Base-by-base conservation (phyloP, 2,329 filamentous ascomycete species). In the Hypomyces rosellus region DNA sequence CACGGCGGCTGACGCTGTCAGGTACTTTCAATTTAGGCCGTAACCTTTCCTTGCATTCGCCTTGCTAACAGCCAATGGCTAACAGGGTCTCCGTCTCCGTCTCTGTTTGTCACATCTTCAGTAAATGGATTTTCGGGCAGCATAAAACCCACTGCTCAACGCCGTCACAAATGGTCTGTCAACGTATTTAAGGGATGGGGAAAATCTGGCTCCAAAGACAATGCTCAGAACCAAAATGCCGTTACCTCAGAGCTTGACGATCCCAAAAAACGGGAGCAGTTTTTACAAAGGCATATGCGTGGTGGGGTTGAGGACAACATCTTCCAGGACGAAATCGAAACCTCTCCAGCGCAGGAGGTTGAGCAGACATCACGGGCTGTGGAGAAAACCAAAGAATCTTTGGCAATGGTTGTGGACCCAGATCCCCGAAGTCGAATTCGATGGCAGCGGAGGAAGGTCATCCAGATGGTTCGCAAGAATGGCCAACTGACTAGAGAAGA, bases 391-490 rank as follows among this genome's bases (percentile, higher is more conserved):
- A 63, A 61, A 36, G 73, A 75, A 36, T 76, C 77, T 58, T 79
- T 87, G 73, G 77, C 80, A 50, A 73, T 78, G 50, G 78, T 80
- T 25, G 70, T 89, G 43, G 86, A 96, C 66, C 93, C 93, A 5
- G 80, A 86, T 58, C 90, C 91, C 14, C 70, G 76, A 41, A 77
- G 77, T 51, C 81, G 90, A 51, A 74, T 83, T 48, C 78, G 84
- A 51, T 96, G 88, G 82, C 84, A 95, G 72, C 80, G 88, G 61
- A 89, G 86, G 69, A 89, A 91, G 77, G 81, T 95, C 38, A 86
- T 92, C 49, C 82, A 86, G 58, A 81, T 86, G 66, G 77, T 96
- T 45, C 78, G 77, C 47, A 79, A 79, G 54, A 75, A 85, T 44
- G 73, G 70, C 48, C 52, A 58, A 12, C 61, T 77, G 57, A 73